Evolutionary conservation across 1,284 basidiomycete genomes (phyloP), one percentile per base, ranked within the genome.

Genomic region (Blastosporella zonata): DNA sequence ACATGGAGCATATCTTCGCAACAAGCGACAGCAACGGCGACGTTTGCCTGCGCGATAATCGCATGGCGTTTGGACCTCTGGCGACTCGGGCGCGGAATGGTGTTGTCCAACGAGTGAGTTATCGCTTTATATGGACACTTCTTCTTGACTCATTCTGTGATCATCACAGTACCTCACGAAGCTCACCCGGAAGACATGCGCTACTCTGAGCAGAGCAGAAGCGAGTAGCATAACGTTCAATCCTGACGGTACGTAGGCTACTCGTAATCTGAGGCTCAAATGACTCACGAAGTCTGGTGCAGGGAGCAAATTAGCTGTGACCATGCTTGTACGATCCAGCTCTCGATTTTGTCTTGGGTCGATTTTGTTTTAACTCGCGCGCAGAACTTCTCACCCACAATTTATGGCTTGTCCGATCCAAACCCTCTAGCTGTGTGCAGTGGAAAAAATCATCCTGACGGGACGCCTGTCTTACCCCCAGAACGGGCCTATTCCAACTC

Each of bases 41-140:
- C 17, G 77, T 88, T 1, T 79, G 74, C 54, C 73, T 90, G 47
- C 75, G 84, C n/a, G 87, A 90, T 61, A 67, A 70, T n/a, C 72
- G 87, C n/a, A 88, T 87, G 80, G 78, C 83, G 0, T 90, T 89
- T 63, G 82, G 81, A 13, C 71, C 79, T 25, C 56, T 63, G 15
- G 64, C 60, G 18, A 63, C 61, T 5, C 63, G 78, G 28, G 68
- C 72, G 2, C 61, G 70, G 12, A 60, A 75, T n/a, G 84, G 84
- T 0, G 67, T 83, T 1, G 77, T 84, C 8, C 73, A 74, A 47
- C 69, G 57, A 46, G 82, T 82, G 51, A 45, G 70, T 52, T 7
- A 21, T 17, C 22, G 18, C 18, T 9, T 13, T 7, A 31, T n/a
- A 17, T 20, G 36, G 23, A 17, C 9, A 21, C n/a, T 21, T 9